Percentiles rank a stretch among this genome's conserved stretches.
These are phyloP conservation scores for Pythium utonaiense DNA, from an alignment of 352 stramenopile genomes.

Conservation along the genomic window DNA sequence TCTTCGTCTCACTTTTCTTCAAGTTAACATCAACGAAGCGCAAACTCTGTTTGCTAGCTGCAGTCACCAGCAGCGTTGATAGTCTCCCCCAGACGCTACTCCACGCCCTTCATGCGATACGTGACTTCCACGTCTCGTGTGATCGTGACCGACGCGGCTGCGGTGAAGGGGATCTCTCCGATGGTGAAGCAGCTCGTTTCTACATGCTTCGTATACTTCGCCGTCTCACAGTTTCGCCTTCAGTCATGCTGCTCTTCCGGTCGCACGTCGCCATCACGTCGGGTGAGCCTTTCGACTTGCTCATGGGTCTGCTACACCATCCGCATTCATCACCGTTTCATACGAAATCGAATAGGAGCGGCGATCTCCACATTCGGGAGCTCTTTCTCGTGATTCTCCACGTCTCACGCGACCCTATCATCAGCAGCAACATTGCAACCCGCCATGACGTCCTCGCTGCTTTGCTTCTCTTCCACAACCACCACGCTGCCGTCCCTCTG, in stretches of 20 bases:
- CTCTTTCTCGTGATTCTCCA: slow-evolving; percentile 8
- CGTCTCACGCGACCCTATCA: neutral
- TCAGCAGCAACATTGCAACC: neutral
- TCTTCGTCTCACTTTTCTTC: slow-evolving; percentile 1
- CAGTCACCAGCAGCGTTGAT: neutral
- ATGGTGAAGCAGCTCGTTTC: neutral
- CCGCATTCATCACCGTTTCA: neutral
- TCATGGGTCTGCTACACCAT: neutral
- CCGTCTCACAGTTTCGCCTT: neutral
- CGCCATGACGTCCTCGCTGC: slow-evolving; percentile 8
- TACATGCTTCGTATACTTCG: slow-evolving; percentile 10
- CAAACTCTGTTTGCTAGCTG: neutral
- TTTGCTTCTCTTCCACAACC: slow-evolving; percentile 5
- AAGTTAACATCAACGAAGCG: slow-evolving; percentile 10
- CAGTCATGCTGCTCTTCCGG: neutral
- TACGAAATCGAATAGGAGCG: neutral
- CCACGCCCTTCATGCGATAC: neutral
- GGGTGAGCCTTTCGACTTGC: slow-evolving; percentile 4
- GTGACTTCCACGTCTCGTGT: neutral
- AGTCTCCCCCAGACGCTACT: slow-evolving; percentile 1
- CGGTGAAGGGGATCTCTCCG: neutral
- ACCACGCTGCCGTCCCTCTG: neutral
- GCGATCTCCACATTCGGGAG: neutral
- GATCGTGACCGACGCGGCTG: neutral
- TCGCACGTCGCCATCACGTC: neutral